Base-by-base conservation (phyloP, 2,329 filamentous ascomycete genomes). In the Sarocladium oryzae region DNA sequence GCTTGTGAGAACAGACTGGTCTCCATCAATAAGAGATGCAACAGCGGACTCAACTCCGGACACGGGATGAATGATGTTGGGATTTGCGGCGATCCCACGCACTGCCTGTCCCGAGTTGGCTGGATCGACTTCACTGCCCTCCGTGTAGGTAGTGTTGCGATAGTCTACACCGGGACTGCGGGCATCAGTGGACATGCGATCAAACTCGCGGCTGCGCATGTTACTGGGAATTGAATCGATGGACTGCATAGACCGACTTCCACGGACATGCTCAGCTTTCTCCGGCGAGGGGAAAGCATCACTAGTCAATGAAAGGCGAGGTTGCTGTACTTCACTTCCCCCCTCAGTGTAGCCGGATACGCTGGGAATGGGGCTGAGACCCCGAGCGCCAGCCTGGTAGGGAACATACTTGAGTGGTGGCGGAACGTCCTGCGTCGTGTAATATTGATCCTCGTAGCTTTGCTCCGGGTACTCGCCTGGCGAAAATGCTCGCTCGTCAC, bases 331-430 rank as follows among this genome's bases (percentile, higher is more conserved):
- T 55, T 84, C 78, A 59, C 75, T 84, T 50, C 82, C 82, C 43
- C 82, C 81, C 60, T 90, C 84, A 3, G 82, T 85, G 60, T 90
- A 92, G 55, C 91, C 93, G 10, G 89, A 92, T 15, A 96, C 88
- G 60, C 91, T 96, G 58, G 93, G 91, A 54, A 95, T 91, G 0
- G 92, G 92, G 63, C 91, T 96, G 46, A 95, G 70, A 10, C 84
- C 85, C 37, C 88, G 85, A 50, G 81, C 78, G 57, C 86, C 81
- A 10, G 82, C 77, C 58, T 84, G 78, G 56, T 88, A 85, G 1
- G 85, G 80, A n/a, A 84, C 75, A 58, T 86, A 86, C 56, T 79
- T 80, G 24, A 84, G 67, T 15, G 80, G 81, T 2, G 80, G 78
- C 2, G 82, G 81, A 2, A 85, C 82, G 54, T 85, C 79, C 57